These are phyloP conservation scores for Cronartium quercuum DNA, from an alignment of 1,284 basidiomycete genomes.

Conservation along the genomic window DNA sequence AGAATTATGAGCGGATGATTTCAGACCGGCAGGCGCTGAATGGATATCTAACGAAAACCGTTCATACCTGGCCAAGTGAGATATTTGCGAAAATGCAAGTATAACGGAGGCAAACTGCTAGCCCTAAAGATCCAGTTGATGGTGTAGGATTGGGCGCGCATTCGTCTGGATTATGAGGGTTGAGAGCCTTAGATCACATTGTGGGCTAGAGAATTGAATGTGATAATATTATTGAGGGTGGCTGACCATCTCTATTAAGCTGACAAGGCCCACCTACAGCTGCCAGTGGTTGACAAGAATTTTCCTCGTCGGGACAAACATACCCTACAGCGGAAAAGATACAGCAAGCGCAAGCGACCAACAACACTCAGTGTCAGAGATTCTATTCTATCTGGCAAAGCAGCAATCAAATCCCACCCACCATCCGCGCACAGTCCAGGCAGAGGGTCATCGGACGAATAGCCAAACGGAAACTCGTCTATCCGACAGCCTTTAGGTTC, in stretches of 20 bases:
- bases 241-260: slow-evolving; percentile 74
- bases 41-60: not conserved
- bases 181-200: too few species aligned
- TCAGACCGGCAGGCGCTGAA: not conserved
- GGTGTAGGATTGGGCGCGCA: not conserved
- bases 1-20: not conserved
- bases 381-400: slow-evolving; percentile 60
- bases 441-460: not conserved
- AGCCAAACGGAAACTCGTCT: not conserved
- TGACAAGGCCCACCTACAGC: slow-evolving; percentile 66
- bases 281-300: slow-evolving; percentile 61
- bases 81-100: not conserved
- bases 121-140: not conserved
- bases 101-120: not conserved
- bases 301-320: slow-evolving; percentile 80
- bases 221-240: not conserved
- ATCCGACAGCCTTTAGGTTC: not conserved
- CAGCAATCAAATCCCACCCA: slow-evolving; percentile 46
- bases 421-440: slow-evolving; percentile 44
- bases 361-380: too few species aligned
- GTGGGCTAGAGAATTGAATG: not conserved
- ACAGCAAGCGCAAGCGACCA: slow-evolving; percentile 42
- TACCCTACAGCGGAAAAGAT: slow-evolving; percentile 55
- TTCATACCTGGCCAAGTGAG: not conserved
- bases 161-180: not conserved